A percentile compares a stretch with the other conserved stretches of the same genome.
Conservation (phyloP, 177 flowering plant genomes). For the Vitis hybrid region DNA sequence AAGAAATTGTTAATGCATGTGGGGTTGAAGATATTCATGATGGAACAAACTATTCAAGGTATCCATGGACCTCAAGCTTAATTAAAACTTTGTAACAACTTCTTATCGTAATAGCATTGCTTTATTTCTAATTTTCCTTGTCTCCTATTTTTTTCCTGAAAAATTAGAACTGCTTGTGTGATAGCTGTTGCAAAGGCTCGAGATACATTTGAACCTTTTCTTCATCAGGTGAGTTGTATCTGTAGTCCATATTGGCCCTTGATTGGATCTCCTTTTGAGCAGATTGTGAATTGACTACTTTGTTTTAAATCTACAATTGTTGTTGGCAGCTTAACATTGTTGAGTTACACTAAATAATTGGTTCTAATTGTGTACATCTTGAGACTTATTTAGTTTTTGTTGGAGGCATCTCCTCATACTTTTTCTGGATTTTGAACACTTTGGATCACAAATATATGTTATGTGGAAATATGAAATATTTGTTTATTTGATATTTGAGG, state of each 20-base stretch:
- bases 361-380: too few species aligned
- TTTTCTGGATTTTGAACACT: too few species aligned
- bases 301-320: too few species aligned
- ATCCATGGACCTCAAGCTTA: conserved; percentile 1
- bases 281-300: background rate
- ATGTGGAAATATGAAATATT: too few species aligned
- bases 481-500: too few species aligned
- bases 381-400: too few species aligned
- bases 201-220: conserved; percentile 95
- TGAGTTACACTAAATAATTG: too few species aligned
- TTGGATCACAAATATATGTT: too few species aligned
- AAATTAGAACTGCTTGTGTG: conserved; percentile 87
- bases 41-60: conserved; percentile 97
- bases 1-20: conserved; percentile 99
- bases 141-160: conserved; percentile 10
- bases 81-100: background rate
- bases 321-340: too few species aligned
- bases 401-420: too few species aligned
- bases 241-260: background rate
- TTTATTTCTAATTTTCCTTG: background rate
- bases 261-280: background rate
- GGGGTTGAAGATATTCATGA: conserved; percentile 99
- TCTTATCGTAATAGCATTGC: background rate
- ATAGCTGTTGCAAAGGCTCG: conserved; percentile 97
- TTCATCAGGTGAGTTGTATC: conserved; percentile 64